Evolutionary conservation across 1,284 basidiomycete species (phyloP).

Genomic region (Schizopora paradoxa): DNA sequence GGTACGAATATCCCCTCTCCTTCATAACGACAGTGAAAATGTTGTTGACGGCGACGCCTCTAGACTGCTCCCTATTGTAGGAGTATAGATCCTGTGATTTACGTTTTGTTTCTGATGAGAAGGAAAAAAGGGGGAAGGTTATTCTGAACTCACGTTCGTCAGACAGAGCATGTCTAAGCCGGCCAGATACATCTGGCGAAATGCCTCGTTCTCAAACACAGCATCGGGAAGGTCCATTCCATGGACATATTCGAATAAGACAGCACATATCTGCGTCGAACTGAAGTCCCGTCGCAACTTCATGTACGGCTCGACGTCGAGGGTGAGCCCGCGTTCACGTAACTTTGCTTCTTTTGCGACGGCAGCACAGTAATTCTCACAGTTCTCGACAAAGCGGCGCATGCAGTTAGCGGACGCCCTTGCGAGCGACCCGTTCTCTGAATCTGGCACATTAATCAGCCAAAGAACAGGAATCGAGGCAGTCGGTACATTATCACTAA

Average conservation of each 20-base stretch:
- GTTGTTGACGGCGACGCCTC: slow-evolving; percentile 57
- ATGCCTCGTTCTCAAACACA: slow-evolving; percentile 47
- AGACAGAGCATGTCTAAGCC: slow-evolving; percentile 62
- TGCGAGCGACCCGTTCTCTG: no score
- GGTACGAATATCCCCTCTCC: slow-evolving; percentile 42
- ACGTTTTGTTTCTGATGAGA: neutral
- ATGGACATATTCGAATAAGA: slow-evolving; percentile 52
- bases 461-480: no score
- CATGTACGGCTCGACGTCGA: slow-evolving; percentile 46
- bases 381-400: slow-evolving; percentile 32
- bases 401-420: no score
- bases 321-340: slow-evolving; percentile 49
- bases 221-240: slow-evolving; percentile 57
- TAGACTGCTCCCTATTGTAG: slow-evolving; percentile 67
- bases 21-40: slow-evolving; percentile 62
- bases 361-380: slow-evolving; percentile 32
- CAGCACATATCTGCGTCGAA: slow-evolving; percentile 56
- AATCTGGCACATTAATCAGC: no score
- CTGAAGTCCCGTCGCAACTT: slow-evolving; percentile 61
- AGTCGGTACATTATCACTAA: no score
- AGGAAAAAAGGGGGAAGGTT: slow-evolving; percentile 1
- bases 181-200: slow-evolving; percentile 50
- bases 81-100: slow-evolving; percentile 58
- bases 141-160: slow-evolving; percentile 56
- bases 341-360: slow-evolving; percentile 33